These are phyloP conservation scores for Pythium chondricola DNA, from an alignment of 352 stramenopile species.

Conservation along the genomic window DNA sequence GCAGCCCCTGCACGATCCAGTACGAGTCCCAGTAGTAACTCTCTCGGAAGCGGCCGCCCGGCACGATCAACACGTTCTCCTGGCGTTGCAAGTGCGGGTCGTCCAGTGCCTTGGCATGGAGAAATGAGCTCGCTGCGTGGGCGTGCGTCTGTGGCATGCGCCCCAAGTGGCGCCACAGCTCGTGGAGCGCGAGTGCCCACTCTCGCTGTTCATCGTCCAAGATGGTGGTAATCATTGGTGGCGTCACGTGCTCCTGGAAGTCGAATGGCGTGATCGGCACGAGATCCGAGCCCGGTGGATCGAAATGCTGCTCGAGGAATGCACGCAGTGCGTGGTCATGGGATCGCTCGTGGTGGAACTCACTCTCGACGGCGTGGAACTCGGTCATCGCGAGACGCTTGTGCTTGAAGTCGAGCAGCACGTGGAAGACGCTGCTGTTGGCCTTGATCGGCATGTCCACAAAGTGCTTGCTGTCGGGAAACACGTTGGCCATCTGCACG, in stretches of 20 bases:
- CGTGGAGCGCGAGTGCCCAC: slow-evolving; percentile 69
- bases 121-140: slow-evolving; percentile 47
- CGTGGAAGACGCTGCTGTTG: slow-evolving; percentile 64
- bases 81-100: slow-evolving; percentile 24
- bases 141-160: slow-evolving; percentile 32
- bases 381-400: slow-evolving; percentile 48
- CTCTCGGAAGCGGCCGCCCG: slow-evolving; percentile 88
- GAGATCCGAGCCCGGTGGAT: slow-evolving; percentile 70
- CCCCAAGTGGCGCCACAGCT: slow-evolving; percentile 68
- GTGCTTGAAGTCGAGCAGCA: slow-evolving; percentile 64
- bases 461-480: slow-evolving; percentile 89
- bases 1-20: slow-evolving; percentile 87
- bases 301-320: slow-evolving; percentile 83
- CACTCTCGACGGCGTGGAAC: slow-evolving; percentile 17
- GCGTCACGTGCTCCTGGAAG: slow-evolving; percentile 44
- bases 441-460: slow-evolving; percentile 90
- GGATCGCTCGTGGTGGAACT: neutral
- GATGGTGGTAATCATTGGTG: slow-evolving; percentile 51
- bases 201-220: slow-evolving; percentile 37
- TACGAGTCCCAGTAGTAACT: slow-evolving; percentile 93
- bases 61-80: slow-evolving; percentile 77
- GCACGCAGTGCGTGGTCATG: slow-evolving; percentile 38
- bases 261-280: slow-evolving; percentile 61
- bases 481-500: slow-evolving; percentile 72
- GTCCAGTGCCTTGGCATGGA: slow-evolving; percentile 41